phyloP scores from a whole-genome alignment of 345 rosid genomes.

The Chamaenerion angustifolium region DNA sequence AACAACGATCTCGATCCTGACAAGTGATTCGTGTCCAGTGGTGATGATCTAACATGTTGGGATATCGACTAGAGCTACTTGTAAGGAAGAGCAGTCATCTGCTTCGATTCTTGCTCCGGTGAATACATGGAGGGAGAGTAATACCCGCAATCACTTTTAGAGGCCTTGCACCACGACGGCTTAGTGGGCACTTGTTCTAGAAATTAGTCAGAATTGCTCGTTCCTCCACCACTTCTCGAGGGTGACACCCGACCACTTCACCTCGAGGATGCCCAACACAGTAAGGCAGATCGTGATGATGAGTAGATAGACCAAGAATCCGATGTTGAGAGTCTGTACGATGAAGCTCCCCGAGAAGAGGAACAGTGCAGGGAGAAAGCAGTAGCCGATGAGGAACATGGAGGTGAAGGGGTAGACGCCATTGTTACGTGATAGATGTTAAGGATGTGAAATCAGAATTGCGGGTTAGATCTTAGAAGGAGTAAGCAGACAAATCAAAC shows the following conservation, averaged over 20 bases:
- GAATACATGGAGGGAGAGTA: conserved; percentile 83
- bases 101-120: conserved; percentile 93
- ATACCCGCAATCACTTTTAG: conserved; percentile 81
- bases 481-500: too few relatives aligned
- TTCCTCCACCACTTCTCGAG: conserved; percentile 99
- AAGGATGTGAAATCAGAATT: too few relatives aligned
- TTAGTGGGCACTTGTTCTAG: conserved; percentile 81
- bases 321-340: conserved; percentile 41
- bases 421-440: too few relatives aligned
- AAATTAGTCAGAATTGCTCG: conserved; percentile 88
- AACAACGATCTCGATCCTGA: conserved; percentile 70
- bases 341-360: conserved; percentile 86
- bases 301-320: conserved; percentile 55
- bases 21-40: conserved; percentile 55
- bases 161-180: conserved; percentile 83
- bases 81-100: conserved; percentile 47
- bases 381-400: conserved; percentile 64
- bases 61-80: conserved; percentile 59
- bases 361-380: conserved; percentile 91
- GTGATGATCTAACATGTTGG: conserved; percentile 44
- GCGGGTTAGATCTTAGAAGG: too few relatives aligned
- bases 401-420: conserved; percentile 95
- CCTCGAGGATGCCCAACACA: conserved; percentile 61
- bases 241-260: conserved; percentile 68
- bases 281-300: conserved; percentile 51